A percentile compares a stretch with the other conserved stretches of the same genome.
phyloP scores from a whole-genome alignment of 495 filamentous ascomycete genomes.

The Penicillium malachiteum region DNA sequence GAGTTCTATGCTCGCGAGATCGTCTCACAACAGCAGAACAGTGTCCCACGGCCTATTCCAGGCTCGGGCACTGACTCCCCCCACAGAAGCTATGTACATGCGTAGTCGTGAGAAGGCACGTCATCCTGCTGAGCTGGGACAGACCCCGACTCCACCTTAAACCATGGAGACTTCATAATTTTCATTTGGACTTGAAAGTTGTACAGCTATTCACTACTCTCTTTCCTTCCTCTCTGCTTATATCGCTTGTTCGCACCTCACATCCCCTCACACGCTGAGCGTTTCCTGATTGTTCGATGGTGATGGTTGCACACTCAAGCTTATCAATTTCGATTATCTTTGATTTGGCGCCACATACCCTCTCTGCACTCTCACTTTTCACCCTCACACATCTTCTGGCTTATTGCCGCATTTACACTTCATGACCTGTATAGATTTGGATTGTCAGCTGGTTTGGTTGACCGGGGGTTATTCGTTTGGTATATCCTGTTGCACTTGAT shows the following conservation, averaged over 20 bases:
- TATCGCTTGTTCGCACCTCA: not conserved
- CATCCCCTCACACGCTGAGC: constrained; percentile 13
- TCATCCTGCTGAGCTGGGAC: constrained; percentile 30
- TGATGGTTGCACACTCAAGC: constrained; percentile 2
- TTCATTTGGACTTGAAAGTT: not conserved
- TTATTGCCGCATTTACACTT: constrained; percentile 25
- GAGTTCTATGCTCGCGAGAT: constrained; percentile 97
- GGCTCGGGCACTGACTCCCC: constrained; percentile 16
- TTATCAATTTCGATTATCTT: constrained; percentile 11
- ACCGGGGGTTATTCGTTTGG: constrained; percentile 15
- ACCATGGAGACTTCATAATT: not conserved
- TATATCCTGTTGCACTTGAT: constrained; percentile 22
- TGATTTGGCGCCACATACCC: constrained; percentile 10
- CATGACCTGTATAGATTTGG: constrained; percentile 32
- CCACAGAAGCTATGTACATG: constrained; percentile 42
- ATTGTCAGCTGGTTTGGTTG: constrained; percentile 16
- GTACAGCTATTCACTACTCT: not conserved
- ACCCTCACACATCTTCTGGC: constrained; percentile 5
- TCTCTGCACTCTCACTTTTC: constrained; percentile 6
- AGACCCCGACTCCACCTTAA: constrained; percentile 45
- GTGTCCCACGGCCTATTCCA: constrained; percentile 23
- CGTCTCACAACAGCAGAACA: constrained; percentile 58
- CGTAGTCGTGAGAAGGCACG: constrained; percentile 35
- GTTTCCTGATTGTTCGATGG: constrained; percentile 4
- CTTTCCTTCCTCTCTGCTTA: not conserved